Evolutionary conservation across 192 early-diverging fungal genomes (phyloP), one percentile per base, ranked within the genome.

Genomic region (Glomus cerebriforme): DNA sequence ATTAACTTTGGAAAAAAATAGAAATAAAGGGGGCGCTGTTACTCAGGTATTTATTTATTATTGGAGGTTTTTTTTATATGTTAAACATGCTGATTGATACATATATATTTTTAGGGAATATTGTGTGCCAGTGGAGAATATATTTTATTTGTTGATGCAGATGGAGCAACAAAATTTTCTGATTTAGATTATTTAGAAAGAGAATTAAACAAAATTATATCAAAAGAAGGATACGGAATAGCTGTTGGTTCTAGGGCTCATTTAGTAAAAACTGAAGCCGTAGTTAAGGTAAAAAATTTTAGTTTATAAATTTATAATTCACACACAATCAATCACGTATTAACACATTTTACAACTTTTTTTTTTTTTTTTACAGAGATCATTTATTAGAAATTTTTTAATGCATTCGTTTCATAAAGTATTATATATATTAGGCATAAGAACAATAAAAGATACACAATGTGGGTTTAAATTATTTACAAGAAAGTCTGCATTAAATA

Each of bases 391-490:
- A 68, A 97, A 96, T 79, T 91, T 99, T 69, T 87, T 99, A 75
- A 97, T 98, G 93, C 90, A 92, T 84, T 92, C 93, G 7, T 99
- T 99, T 86, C 97, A 99, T 85, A 90, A 92, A 43, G 83, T 96
- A 80, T 91, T 99, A 59, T 92, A 92, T 71, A 78, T 97, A 13
- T 84, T 99, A 68, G 97, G 96, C 2, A 94, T 97, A 73, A 87
- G 92, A 26, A 89, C 89, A 2, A 94, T 99, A 80, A 91, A 92
- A 32, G 97, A 99, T 81, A 99, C 97, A 13, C 97, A 99, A 82
- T 99, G 97, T 82, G 97, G 97, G 7, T 99, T 99, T 89, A 99
- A 99, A 82, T 85, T 99, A 32, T 92, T 98, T 74, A 93, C 94
- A 0, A 91, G 97, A 22, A 80, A 83, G 27, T 89, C 96, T 0